phyloP scores from a whole-genome alignment of 441 rosid species.

The Macaranga tanarius region DNA sequence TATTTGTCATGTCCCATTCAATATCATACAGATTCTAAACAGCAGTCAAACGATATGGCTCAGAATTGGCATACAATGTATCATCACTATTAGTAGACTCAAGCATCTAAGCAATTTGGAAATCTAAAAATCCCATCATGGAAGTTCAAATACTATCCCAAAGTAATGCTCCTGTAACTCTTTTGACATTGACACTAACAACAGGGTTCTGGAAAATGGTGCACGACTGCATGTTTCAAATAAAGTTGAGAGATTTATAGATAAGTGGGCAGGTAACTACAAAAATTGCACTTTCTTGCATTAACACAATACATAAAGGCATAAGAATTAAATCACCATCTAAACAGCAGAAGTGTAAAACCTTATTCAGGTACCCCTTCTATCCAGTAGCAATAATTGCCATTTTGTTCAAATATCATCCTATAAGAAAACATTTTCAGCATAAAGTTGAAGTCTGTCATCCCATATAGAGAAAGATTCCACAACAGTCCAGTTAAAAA shows the following conservation, averaged over 20 bases:
- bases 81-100: background rate
- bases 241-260: no score
- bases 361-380: background rate
- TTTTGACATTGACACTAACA: no score
- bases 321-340: background rate
- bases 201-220: no score
- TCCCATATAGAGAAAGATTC: background rate
- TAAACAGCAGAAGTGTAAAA: background rate
- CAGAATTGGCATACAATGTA: background rate
- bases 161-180: background rate
- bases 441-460: no score
- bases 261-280: no score
- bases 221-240: no score
- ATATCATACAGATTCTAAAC: background rate
- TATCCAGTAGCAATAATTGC: background rate
- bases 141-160: background rate
- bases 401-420: background rate
- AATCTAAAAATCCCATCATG: background rate
- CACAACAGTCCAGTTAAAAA: background rate
- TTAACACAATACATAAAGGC: no score
- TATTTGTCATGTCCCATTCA: no score
- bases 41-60: background rate
- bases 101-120: background rate
- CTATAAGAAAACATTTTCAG: background rate
- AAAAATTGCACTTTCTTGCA: no score